Evolutionary conservation across 352 stramenopile genomes (phyloP).

Genomic region (Pythium guiyangense): DNA sequence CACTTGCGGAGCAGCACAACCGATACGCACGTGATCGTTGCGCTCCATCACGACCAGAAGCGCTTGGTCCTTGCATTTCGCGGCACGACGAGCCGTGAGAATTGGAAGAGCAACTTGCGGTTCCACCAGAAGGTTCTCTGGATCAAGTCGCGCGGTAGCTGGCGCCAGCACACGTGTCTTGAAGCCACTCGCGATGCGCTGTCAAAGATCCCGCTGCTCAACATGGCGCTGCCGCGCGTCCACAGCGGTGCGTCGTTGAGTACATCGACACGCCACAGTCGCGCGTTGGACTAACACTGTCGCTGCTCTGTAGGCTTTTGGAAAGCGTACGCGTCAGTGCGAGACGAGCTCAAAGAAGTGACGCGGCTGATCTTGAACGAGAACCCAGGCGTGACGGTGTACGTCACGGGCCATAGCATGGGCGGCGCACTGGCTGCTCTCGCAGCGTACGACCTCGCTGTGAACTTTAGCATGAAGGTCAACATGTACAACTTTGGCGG

Average conservation of each 20-base stretch:
- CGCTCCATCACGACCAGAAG: constrained; percentile 40
- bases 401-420: constrained; percentile 91
- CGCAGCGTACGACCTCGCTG: constrained; percentile 77
- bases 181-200: constrained; percentile 56
- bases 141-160: constrained; percentile 62
- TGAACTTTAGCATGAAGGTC: constrained; percentile 84
- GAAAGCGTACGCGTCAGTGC: constrained; percentile 79
- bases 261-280: neutral
- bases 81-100: constrained; percentile 80
- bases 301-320: constrained; percentile 55
- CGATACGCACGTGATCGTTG: constrained; percentile 76
- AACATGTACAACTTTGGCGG: constrained; percentile 90
- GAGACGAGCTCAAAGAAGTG: constrained; percentile 71
- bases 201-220: constrained; percentile 73
- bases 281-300: neutral
- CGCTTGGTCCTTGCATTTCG: constrained; percentile 84
- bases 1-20: constrained; percentile 67
- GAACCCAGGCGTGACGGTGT: constrained; percentile 84
- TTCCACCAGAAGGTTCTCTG: constrained; percentile 78
- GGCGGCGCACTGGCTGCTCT: constrained; percentile 89
- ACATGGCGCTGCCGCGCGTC: constrained; percentile 80
- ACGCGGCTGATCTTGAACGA: constrained; percentile 76
- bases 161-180: constrained; percentile 46
- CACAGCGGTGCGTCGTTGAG: constrained; percentile 58
- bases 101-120: constrained; percentile 87